Evolutionary conservation across 1,284 basidiomycete species (phyloP).

Genomic region (Earliella scabrosa): DNA sequence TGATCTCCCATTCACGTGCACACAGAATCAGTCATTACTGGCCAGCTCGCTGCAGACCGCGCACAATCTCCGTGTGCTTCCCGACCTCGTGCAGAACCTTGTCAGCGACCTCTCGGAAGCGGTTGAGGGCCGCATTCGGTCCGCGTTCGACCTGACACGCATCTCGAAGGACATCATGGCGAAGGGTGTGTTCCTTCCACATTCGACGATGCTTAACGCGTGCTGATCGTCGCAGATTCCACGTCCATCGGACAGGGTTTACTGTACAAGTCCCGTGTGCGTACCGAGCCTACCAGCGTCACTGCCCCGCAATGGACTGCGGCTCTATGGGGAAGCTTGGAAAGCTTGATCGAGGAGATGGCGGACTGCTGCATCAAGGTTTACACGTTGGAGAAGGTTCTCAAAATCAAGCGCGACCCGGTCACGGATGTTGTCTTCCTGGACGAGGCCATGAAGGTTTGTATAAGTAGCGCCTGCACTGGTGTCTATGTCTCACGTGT

Average conservation of each 20-base stretch:
- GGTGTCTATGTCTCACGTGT: neutral
- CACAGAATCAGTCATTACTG: constrained; percentile 85
- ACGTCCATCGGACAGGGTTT: constrained; percentile 45
- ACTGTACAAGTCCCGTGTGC: constrained; percentile 77
- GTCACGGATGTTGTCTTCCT: constrained; percentile 81
- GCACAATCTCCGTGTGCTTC: constrained; percentile 87
- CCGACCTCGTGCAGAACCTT: constrained; percentile 82
- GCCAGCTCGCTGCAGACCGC: constrained; percentile 94
- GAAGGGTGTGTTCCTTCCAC: constrained; percentile 58
- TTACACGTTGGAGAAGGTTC: constrained; percentile 92
- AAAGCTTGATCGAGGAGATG: constrained; percentile 87
- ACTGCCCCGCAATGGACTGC: constrained; percentile 84
- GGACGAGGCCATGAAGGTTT: constrained; percentile 89
- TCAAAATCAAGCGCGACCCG: constrained; percentile 86
- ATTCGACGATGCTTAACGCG: too few species aligned
- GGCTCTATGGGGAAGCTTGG: constrained; percentile 83
- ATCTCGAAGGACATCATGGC: constrained; percentile 82
- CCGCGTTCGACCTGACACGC: constrained; percentile 84
- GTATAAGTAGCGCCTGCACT: neutral
- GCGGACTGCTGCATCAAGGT: constrained; percentile 92
- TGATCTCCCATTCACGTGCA: neutral
- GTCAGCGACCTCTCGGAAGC: constrained; percentile 84
- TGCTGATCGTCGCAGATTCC: constrained; percentile 45
- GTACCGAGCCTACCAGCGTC: constrained; percentile 84
- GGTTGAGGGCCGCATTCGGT: constrained; percentile 79